Percentiles rank a stretch among this genome's conserved stretches.
Conservation (phyloP, 805 yeast species). For the Jamesozyma hellenica region DNA sequence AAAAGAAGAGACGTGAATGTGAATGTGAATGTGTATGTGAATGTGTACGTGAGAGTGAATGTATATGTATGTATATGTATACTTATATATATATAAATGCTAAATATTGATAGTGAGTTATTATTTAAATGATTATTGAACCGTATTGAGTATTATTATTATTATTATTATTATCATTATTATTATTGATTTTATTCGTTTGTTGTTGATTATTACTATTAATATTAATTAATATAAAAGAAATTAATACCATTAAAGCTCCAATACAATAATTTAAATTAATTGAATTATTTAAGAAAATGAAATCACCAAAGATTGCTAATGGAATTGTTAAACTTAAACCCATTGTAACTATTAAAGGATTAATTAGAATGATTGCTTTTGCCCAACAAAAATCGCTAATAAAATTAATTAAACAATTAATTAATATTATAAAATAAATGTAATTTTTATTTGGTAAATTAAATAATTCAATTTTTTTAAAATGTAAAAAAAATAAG, state of each 20-base stretch:
- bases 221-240: constrained; percentile 63
- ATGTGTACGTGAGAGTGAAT: background rate
- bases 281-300: constrained; percentile 50
- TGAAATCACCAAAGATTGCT: constrained; percentile 81
- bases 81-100: background rate
- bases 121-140: no score
- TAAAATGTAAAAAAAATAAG: constrained; percentile 46
- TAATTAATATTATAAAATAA: constrained; percentile 38
- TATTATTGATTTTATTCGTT: background rate
- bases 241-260: constrained; percentile 62
- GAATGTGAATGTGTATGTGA: background rate
- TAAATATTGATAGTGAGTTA: no score
- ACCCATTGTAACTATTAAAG: constrained; percentile 88
- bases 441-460: constrained; percentile 45
- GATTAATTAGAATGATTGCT: constrained; percentile 81
- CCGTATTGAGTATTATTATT: background rate
- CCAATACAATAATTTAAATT: constrained; percentile 59
- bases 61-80: background rate
- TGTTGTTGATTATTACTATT: background rate
- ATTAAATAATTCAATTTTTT: constrained; percentile 56
- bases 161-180: no score
- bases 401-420: constrained; percentile 65
- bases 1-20: no score
- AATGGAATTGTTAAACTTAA: constrained; percentile 86
- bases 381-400: constrained; percentile 91